Conservation (phyloP, 108 stramenopile species). For the Chaetoceros muelleri region DNA sequence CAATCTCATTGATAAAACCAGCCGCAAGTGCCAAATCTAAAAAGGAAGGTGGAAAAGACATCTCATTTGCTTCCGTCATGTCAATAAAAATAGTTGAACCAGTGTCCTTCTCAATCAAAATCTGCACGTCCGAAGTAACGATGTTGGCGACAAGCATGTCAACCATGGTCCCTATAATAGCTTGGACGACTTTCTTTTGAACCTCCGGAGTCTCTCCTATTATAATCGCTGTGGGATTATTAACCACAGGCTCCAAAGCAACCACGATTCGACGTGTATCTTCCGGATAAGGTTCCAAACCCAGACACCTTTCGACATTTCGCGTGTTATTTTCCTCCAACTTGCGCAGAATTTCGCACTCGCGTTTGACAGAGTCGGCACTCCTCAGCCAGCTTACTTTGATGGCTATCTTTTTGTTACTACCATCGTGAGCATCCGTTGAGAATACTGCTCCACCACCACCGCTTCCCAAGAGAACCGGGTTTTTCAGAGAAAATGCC, state of each 20-base stretch:
- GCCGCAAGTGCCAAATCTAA: constrained; percentile 29
- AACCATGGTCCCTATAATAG: constrained; percentile 34
- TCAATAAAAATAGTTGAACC: constrained; percentile 59
- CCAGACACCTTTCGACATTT: constrained; percentile 44
- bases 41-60: constrained; percentile 6
- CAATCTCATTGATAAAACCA: constrained; percentile 34
- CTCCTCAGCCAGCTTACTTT: constrained; percentile 64
- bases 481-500: constrained; percentile 2
- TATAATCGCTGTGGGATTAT: constrained; percentile 26
- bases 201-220: constrained; percentile 9
- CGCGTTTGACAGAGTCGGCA: constrained; percentile 37
- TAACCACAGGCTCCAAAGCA: constrained; percentile 28
- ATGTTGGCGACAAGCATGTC: constrained; percentile 44
- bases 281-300: constrained; percentile 18
- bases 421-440: not conserved
- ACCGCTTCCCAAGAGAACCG: constrained; percentile 7
- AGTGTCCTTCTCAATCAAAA: constrained; percentile 35
- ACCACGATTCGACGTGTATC: constrained; percentile 47
- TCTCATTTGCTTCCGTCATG: constrained; percentile 52
- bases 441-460: constrained; percentile 26
- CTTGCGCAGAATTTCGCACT: constrained; percentile 37
- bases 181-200: constrained; percentile 19
- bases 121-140: constrained; percentile 50
- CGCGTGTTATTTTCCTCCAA: constrained; percentile 24
- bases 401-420: constrained; percentile 23